These are phyloP conservation scores for Pseudohalonectria lignicola DNA, from an alignment of 2,329 filamentous ascomycete species.

Conservation along the genomic window DNA sequence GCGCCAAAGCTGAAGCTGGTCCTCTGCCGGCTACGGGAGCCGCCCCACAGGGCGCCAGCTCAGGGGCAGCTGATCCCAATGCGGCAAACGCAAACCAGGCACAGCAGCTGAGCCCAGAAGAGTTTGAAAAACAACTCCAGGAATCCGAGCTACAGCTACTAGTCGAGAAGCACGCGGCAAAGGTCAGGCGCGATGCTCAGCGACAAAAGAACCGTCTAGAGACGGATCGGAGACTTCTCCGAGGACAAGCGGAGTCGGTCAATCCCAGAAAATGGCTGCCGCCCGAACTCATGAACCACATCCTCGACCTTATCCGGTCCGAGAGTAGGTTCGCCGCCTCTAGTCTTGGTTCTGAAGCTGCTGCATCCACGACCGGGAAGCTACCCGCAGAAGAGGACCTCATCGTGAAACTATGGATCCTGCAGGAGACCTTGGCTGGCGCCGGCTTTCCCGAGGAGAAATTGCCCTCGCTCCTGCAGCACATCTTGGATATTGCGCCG, in stretches of 20 bases:
- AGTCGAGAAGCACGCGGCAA: conserved; percentile 73
- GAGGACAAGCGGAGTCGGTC: conserved; percentile 64
- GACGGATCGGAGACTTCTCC: conserved; percentile 74
- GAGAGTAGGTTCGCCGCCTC: conserved; percentile 50
- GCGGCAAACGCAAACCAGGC: neutral
- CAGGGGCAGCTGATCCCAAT: neutral
- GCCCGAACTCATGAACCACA: conserved; percentile 63
- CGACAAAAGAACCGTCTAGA: conserved; percentile 70
- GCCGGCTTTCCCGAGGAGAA: conserved; percentile 57
- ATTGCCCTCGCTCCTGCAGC: conserved; percentile 52
- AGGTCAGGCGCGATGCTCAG: conserved; percentile 66
- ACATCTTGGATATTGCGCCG: conserved; percentile 56
- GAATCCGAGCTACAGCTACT: conserved; percentile 81
- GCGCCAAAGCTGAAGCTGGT: conserved; percentile 8
- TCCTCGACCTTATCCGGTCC: conserved; percentile 61
- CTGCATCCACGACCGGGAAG: conserved; percentile 32
- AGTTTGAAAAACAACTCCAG: conserved; percentile 82
- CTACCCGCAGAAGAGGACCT: conserved; percentile 65
- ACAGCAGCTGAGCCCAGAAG: conserved; percentile 62
- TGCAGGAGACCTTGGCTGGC: conserved; percentile 60
- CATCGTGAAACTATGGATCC: conserved; percentile 70
- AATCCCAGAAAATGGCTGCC: conserved; percentile 71
- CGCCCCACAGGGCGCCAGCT: conserved; percentile 7
- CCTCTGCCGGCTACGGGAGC: conserved; percentile 10
- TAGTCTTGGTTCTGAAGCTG: conserved; percentile 34